phyloP scores from a whole-genome alignment of 192 early-diverging fungal species.

The Dimargaris verticillata region DNA sequence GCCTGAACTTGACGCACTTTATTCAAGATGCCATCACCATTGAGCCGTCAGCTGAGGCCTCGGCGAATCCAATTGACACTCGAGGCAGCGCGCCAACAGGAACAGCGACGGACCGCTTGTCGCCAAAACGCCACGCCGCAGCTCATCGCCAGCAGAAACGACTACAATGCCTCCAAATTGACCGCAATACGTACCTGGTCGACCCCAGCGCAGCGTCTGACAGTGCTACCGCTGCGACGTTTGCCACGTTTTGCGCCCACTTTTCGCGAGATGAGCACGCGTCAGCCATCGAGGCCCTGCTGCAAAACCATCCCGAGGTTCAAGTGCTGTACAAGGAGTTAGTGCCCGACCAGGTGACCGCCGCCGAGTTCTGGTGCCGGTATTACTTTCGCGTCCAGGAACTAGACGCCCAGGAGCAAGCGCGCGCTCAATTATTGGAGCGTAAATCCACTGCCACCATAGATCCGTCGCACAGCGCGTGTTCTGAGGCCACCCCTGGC shows the following conservation, averaged over 20 bases:
- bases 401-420: neutral
- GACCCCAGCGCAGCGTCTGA: neutral
- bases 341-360: neutral
- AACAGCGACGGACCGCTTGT: no score
- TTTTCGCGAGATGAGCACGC: neutral
- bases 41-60: neutral
- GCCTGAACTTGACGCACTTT: neutral
- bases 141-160: neutral
- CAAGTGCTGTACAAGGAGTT: neutral
- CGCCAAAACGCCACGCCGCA: no score
- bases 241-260: neutral
- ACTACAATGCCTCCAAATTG: neutral
- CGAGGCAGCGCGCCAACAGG: no score
- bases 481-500: no score
- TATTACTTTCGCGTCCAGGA: neutral
- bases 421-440: neutral
- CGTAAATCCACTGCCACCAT: no score
- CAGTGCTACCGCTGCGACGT: neutral
- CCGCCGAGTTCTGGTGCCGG: neutral
- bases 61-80: no score
- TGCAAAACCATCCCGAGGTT: neutral
- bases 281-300: neutral
- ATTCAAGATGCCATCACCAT: constrained; percentile 1
- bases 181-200: neutral
- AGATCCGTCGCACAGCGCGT: no score